Evolutionary conservation across 495 filamentous ascomycete species (phyloP).

Genomic region (Jackrogersella multiformis): DNA sequence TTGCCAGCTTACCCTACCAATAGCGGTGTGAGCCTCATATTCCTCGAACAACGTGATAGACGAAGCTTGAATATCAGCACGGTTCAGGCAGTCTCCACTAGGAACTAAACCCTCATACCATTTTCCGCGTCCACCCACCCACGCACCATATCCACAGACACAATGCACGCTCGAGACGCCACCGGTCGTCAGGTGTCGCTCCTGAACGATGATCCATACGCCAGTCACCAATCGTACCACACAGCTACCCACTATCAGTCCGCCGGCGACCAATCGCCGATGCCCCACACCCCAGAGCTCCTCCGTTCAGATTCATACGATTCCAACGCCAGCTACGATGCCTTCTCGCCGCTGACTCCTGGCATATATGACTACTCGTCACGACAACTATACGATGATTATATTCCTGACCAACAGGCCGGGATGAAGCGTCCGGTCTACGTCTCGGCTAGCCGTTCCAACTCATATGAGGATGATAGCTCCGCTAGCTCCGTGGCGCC

Average conservation of each 20-base stretch:
- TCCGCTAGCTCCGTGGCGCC: constrained; percentile 41
- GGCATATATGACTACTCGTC: constrained; percentile 50
- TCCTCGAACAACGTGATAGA: constrained; percentile 20
- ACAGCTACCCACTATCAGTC: constrained; percentile 41
- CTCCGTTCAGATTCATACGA: constrained; percentile 64
- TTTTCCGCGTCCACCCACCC: constrained; percentile 7
- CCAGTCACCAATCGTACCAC: constrained; percentile 43
- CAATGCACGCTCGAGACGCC: constrained; percentile 60
- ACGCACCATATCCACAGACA: constrained; percentile 34
- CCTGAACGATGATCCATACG: constrained; percentile 60
- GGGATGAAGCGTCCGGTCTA: constrained; percentile 44
- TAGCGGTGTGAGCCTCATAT: constrained; percentile 27
- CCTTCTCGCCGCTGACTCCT: constrained; percentile 60
- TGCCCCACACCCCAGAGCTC: constrained; percentile 59
- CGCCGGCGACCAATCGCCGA: constrained; percentile 47
- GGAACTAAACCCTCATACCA: constrained; percentile 23
- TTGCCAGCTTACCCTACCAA: constrained; percentile 10
- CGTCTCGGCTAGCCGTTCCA: constrained; percentile 46
- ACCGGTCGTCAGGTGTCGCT: constrained; percentile 62
- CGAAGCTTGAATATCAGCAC: constrained; percentile 18
- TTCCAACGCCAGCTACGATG: constrained; percentile 60
- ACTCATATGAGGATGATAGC: constrained; percentile 55
- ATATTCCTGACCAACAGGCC: constrained; percentile 41
- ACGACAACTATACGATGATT: constrained; percentile 51
- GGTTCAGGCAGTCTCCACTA: constrained; percentile 16